phyloP scores from a whole-genome alignment of 192 early-diverging fungal species.

The Entrophospora sp. region DNA sequence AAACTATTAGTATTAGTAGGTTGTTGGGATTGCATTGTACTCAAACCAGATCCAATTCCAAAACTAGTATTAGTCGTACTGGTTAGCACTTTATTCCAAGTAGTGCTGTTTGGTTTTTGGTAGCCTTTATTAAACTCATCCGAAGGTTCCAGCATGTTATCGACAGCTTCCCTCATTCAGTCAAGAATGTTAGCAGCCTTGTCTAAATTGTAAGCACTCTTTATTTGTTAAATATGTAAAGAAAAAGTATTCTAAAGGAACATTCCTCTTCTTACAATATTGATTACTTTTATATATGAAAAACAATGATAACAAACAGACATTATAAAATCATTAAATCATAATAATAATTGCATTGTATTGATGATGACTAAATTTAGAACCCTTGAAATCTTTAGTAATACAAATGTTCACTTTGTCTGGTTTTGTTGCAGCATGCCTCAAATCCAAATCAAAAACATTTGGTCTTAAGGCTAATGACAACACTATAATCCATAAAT shows the following conservation, averaged over 20 bases:
- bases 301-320: not conserved
- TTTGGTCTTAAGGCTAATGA: too few species aligned
- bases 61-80: not conserved
- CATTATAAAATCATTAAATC: not conserved
- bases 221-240: too few species aligned
- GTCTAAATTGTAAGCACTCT: too few species aligned
- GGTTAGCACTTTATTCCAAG: not conserved
- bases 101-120: not conserved
- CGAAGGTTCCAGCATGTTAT: too few species aligned
- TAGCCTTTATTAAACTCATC: too few species aligned
- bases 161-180: too few species aligned
- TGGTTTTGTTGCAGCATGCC: not conserved
- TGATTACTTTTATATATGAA: not conserved
- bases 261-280: not conserved
- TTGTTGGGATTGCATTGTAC: not conserved
- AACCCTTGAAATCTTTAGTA: not conserved
- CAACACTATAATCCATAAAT: too few species aligned
- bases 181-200: too few species aligned
- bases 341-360: too few species aligned
- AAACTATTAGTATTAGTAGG: constrained; percentile 22
- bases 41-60: not conserved
- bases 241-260: too few species aligned
- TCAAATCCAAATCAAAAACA: not conserved
- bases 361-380: too few species aligned
- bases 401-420: not conserved